Conservation (phyloP, 176 grass and related monocot genomes). For the Alloteropsis semialata region DNA sequence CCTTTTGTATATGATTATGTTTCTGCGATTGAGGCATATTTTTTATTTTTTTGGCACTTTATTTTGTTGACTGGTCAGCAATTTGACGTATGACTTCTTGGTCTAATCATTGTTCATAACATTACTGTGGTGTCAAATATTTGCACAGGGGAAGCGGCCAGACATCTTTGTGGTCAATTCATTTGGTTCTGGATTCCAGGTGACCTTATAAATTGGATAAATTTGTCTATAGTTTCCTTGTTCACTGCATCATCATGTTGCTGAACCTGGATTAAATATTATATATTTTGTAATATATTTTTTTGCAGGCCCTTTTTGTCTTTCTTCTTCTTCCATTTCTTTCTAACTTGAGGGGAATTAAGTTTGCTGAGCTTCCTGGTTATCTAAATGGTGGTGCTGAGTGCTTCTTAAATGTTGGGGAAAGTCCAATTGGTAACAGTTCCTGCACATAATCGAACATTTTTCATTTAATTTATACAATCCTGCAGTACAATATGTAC, state of each 20-base stretch:
- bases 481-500: neutral
- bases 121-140: neutral
- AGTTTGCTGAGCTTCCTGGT: slow-evolving; percentile 72
- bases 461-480: neutral
- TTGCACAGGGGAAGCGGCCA: slow-evolving; percentile 64
- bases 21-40: neutral
- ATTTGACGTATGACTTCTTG: neutral
- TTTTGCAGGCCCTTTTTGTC: slow-evolving; percentile 85
- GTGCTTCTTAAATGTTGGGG: slow-evolving; percentile 82
- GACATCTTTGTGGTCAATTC: slow-evolving; percentile 99
- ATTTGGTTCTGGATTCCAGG: slow-evolving; percentile 96
- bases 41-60: neutral
- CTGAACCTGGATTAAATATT: slow-evolving; percentile 5
- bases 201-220: slow-evolving; percentile 25
- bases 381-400: slow-evolving; percentile 76
- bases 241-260: neutral
- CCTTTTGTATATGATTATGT: neutral
- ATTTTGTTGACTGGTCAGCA: neutral
- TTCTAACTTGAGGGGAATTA: slow-evolving; percentile 90
- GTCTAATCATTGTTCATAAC: neutral
- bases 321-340: slow-evolving; percentile 85
- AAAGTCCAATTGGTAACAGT: slow-evolving; percentile 66
- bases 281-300: neutral
- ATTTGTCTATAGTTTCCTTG: neutral
- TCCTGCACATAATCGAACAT: neutral